Base-by-base conservation (phyloP, 2,329 filamentous ascomycete species). In the Colletotrichum limetticola region DNA sequence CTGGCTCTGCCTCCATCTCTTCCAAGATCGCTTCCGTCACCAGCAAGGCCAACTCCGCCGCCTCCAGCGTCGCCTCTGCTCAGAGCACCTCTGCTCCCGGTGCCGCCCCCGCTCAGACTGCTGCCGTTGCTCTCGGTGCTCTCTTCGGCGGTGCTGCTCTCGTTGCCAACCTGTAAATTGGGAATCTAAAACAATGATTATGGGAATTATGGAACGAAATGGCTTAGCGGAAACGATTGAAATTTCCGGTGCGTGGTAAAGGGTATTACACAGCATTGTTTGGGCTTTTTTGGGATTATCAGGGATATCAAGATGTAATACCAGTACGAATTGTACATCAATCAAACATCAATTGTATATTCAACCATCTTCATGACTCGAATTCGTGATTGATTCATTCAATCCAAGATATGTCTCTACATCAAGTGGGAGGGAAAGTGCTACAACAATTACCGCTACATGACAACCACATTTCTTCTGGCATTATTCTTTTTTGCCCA, bases 131-230 rank as follows among this genome's bases (percentile, higher is more conserved):
- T 24, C 78, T 88, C 59, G 85, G 85, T 37, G 86, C 85, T 28
- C 80, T 88, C 71, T 78, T 87, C 61, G 86, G 85, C 28, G 86
- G 85, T 76, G 85, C 83, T 3, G 86, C 84, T 63, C 70, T 86
- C 63, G 75, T 86, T 60, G 82, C 78, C 77, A 86, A 86, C 80
- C 69, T 87, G 77, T 87, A 85, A 82, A 76, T 57, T n/a, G 22
- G 9, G 22, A 5, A 28, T 12, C 14, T 7, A 26, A 16, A 49
- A 53, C 37, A 19, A 35, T 30, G 9, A 30, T 37, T 24, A 52
- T 32, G 30, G 16, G 32, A 22, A 22, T 9, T 55, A 26, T 3
- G 60, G 59, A 37, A 24, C 32, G 32, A 35, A 32, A 32, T 16
- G 42, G 57, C 55, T 70, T 57, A 61, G 56, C 46, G 67, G 49